Conservation (phyloP, 371 early-diverging fungal genomes). For the Mucor velutinosus region DNA sequence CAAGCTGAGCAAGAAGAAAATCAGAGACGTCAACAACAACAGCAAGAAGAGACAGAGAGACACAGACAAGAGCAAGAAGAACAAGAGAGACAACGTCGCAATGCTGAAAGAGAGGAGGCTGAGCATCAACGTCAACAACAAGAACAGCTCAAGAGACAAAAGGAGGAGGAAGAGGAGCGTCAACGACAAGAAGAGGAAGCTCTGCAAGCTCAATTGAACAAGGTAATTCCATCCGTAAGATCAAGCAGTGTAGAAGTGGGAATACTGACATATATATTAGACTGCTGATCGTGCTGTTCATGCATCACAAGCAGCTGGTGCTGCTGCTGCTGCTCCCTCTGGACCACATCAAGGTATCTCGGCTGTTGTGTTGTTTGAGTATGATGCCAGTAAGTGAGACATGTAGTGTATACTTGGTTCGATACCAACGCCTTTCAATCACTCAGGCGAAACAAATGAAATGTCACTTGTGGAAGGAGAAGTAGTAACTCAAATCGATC, state of each 20-base stretch:
- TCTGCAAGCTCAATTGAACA: slow-evolving; percentile 24
- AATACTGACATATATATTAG: slow-evolving; percentile 3
- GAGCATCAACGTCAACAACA: slow-evolving; percentile 25
- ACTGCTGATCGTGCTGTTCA: slow-evolving; percentile 39
- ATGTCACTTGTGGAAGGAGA: slow-evolving; percentile 86
- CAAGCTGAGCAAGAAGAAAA: slow-evolving; percentile 27
- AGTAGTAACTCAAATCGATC: slow-evolving; percentile 64
- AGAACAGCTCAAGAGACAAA: slow-evolving; percentile 13
- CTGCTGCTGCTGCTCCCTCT: slow-evolving; percentile 25
- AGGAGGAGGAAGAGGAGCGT: slow-evolving; percentile 22
- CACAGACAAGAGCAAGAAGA: slow-evolving; percentile 18
- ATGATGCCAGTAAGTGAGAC: slow-evolving; percentile 60
- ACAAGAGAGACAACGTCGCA: slow-evolving; percentile 21
- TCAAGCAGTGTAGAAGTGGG: background rate
- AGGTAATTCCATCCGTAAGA: slow-evolving; percentile 11
- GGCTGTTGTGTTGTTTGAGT: slow-evolving; percentile 76
- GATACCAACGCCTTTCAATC: too few species aligned
- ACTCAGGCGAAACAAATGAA: slow-evolving; percentile 77
- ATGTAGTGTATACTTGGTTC: too few species aligned
- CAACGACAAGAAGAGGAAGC: slow-evolving; percentile 18
- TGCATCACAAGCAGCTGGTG: slow-evolving; percentile 28
- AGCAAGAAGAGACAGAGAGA: slow-evolving; percentile 8
- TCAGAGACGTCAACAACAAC: slow-evolving; percentile 15
- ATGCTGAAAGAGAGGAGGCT: slow-evolving; percentile 8
- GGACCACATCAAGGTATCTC: slow-evolving; percentile 27